Evolutionary conservation across 192 early-diverging fungal species (phyloP).

Genomic region (Entophlyctis luteolus): DNA sequence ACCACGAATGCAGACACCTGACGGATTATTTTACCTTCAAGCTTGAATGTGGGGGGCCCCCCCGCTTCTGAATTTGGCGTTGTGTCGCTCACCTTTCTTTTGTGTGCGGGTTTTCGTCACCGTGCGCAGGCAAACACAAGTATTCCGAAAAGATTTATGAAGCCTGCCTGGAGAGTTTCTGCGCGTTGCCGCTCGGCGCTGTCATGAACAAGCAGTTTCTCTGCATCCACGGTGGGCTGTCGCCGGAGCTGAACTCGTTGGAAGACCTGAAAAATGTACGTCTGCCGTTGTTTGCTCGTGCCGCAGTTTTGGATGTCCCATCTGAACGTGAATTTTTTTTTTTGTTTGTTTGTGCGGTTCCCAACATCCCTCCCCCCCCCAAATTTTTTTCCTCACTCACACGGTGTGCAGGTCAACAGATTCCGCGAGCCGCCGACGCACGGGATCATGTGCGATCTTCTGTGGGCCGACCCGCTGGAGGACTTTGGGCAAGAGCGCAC

Average conservation of each 20-base stretch:
- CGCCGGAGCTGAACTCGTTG: slow-evolving; percentile 86
- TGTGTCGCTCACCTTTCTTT: neutral
- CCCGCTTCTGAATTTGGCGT: neutral
- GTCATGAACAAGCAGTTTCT: slow-evolving; percentile 95
- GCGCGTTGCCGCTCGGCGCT: slow-evolving; percentile 81
- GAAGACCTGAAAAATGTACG: slow-evolving; percentile 74
- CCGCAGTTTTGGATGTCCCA: slow-evolving; percentile 17
- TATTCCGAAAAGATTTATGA: slow-evolving; percentile 90
- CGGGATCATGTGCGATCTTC: slow-evolving; percentile 90
- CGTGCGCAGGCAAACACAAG: slow-evolving; percentile 77
- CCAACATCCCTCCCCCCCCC: neutral
- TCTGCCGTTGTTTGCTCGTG: neutral
- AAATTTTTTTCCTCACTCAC: neutral
- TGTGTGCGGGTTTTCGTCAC: neutral
- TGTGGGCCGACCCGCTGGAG: slow-evolving; percentile 94
- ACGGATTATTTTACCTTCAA: slow-evolving; percentile 98
- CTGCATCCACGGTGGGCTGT: slow-evolving; percentile 94
- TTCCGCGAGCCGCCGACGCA: slow-evolving; percentile 92
- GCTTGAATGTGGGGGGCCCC: slow-evolving; percentile 70
- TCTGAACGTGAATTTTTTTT: too few relatives aligned
- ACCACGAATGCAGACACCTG: slow-evolving; percentile 96
- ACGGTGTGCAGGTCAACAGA: slow-evolving; percentile 67
- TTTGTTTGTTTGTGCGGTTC: neutral
- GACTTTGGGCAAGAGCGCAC: slow-evolving; percentile 95
- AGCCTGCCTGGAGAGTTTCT: slow-evolving; percentile 87